Evolutionary conservation across 1,284 basidiomycete species (phyloP).

Genomic region (Ustanciosporium gigantosporum): DNA sequence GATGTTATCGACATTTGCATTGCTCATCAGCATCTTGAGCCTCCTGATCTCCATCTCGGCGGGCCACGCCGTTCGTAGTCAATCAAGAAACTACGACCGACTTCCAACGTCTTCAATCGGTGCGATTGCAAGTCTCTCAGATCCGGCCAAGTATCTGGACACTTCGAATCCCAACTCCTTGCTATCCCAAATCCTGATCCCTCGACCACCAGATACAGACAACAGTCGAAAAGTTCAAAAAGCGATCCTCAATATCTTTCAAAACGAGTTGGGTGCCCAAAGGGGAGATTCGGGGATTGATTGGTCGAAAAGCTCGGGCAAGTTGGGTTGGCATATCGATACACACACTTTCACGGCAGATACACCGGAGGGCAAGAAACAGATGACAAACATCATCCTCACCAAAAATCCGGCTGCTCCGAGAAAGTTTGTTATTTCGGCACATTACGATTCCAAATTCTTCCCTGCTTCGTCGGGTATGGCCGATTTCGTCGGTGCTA

Average conservation of each 20-base stretch:
- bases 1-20: too few relatives aligned
- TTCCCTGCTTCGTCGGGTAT: constrained; percentile 71
- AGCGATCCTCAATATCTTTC: constrained; percentile 40
- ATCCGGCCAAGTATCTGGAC: constrained; percentile 41
- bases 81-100: constrained; percentile 9
- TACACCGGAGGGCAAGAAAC: constrained; percentile 80
- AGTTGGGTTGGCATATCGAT: constrained; percentile 52
- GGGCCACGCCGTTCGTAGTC: constrained; percentile 27
- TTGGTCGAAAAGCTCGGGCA: constrained; percentile 1
- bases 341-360: constrained; percentile 33
- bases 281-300: constrained; percentile 3
- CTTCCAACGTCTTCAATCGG: constrained; percentile 5
- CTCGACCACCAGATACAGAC: constrained; percentile 51
- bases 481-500: constrained; percentile 88
- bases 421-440: constrained; percentile 80
- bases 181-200: constrained; percentile 55
- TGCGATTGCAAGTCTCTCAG: constrained; percentile 13
- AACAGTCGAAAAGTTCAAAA: constrained; percentile 45
- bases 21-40: too few relatives aligned
- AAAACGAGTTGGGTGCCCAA: constrained; percentile 12
- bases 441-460: constrained; percentile 95
- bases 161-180: constrained; percentile 28
- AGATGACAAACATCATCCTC: constrained; percentile 88
- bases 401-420: constrained; percentile 85
- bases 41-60: not conserved